Percentiles rank a stretch among this genome's conserved stretches.
phyloP scores from a whole-genome alignment of 1,284 basidiomycete species.

The Cutaneotrichosporon cyanovorans region DNA sequence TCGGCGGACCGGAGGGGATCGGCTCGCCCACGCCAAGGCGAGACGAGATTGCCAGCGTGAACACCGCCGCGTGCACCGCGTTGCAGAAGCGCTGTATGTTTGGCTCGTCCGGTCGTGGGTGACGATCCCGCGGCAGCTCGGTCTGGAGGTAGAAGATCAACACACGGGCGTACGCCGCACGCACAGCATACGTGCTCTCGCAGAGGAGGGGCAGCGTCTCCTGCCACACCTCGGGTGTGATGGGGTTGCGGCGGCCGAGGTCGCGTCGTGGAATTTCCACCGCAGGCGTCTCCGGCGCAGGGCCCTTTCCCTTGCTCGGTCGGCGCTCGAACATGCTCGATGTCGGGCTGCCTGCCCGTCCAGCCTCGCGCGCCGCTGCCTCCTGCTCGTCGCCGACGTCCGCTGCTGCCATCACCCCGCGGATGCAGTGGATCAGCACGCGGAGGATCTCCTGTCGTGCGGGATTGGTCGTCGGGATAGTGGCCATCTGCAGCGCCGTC shows the following conservation, averaged over 20 bases:
- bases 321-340: not conserved
- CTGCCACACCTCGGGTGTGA: constrained; percentile 77
- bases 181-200: constrained; percentile 63
- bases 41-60: constrained; percentile 64
- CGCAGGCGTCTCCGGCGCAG: constrained; percentile 23
- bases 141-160: constrained; percentile 63
- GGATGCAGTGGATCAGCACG: constrained; percentile 35
- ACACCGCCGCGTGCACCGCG: constrained; percentile 68
- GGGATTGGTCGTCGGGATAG: constrained; percentile 44
- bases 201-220: constrained; percentile 77
- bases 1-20: constrained; percentile 10
- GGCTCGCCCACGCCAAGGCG: constrained; percentile 47
- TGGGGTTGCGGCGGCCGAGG: constrained; percentile 55
- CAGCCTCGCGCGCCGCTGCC: constrained; percentile 7
- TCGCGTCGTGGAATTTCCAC: constrained; percentile 20
- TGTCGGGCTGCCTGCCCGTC: not conserved
- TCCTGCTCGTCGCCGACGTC: constrained; percentile 33
- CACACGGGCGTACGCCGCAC: constrained; percentile 66
- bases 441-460: constrained; percentile 64
- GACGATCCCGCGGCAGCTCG: constrained; percentile 55
- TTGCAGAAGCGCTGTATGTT: constrained; percentile 57
- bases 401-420: constrained; percentile 33
- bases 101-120: constrained; percentile 21
- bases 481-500: constrained; percentile 63
- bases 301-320: constrained; percentile 32